Conservation (phyloP, 768 basidiomycete species). For the Coprinopsis sp. region DNA sequence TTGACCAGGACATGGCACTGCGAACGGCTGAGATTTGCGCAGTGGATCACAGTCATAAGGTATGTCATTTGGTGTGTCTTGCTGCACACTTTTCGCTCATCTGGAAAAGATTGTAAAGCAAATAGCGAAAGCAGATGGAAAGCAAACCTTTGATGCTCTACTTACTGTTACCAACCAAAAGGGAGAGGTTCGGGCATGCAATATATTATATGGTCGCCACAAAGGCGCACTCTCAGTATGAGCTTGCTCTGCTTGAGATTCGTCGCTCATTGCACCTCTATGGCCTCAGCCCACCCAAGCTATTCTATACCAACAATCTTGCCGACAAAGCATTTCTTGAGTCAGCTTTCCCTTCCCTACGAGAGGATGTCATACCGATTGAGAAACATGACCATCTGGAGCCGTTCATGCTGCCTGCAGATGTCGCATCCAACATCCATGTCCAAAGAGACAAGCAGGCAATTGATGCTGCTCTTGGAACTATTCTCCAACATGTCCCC, state of each 20-base stretch:
- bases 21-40: conserved; percentile 5
- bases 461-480: conserved; percentile 13
- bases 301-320: conserved; percentile 18
- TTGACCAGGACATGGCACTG: conserved; percentile 10
- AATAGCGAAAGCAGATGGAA: conserved; percentile 21
- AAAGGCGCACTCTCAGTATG: conserved; percentile 24
- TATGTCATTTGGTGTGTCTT: not conserved
- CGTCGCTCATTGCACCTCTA: conserved; percentile 9
- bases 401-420: conserved; percentile 5
- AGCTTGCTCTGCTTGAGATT: conserved; percentile 15
- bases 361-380: conserved; percentile 18
- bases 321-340: conserved; percentile 18
- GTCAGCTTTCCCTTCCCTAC: conserved; percentile 19
- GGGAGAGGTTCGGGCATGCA: conserved; percentile 16
- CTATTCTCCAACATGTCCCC: conserved; percentile 14
- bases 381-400: conserved; percentile 20
- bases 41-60: conserved; percentile 13
- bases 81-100: conserved; percentile 1
- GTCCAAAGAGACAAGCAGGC: conserved; percentile 1
- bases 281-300: conserved; percentile 10
- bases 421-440: conserved; percentile 8
- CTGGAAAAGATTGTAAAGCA: conserved; percentile 26
- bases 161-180: conserved; percentile 24
- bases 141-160: conserved; percentile 21
- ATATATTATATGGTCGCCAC: conserved; percentile 25